A percentile compares a stretch with the other conserved stretches of the same genome.
Evolutionary conservation across 2,329 filamentous ascomycete genomes (phyloP).

Genomic region (Teratosphaeria nubilosa): DNA sequence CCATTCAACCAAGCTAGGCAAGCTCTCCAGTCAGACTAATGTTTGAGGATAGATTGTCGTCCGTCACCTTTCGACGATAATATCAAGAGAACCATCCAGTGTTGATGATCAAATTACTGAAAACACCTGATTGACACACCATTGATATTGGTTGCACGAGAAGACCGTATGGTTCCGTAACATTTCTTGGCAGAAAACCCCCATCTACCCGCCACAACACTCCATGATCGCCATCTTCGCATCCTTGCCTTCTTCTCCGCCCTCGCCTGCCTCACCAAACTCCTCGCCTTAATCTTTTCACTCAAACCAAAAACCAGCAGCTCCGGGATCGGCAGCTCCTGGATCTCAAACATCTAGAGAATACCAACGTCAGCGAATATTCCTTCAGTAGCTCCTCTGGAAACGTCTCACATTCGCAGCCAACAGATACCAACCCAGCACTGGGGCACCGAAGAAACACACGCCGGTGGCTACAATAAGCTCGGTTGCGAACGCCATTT

Average conservation of each 20-base stretch:
- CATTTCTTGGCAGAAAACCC: too few species aligned
- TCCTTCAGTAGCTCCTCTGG: not conserved
- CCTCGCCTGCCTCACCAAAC: not conserved
- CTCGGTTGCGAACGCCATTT: not conserved
- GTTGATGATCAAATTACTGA: too few species aligned
- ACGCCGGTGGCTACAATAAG: not conserved
- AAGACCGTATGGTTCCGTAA: too few species aligned
- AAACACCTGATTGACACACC: too few species aligned
- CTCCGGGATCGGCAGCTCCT: not conserved
- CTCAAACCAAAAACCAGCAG: not conserved
- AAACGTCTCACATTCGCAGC: not conserved
- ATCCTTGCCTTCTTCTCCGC: not conserved
- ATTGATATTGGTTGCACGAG: too few species aligned
- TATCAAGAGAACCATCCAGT: too few species aligned
- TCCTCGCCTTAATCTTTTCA: not conserved
- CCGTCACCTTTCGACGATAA: too few species aligned
- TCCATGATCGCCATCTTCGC: too few species aligned
- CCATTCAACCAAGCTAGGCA: too few species aligned
- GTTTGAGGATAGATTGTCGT: too few species aligned
- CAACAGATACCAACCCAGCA: not conserved
- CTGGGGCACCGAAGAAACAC: not conserved
- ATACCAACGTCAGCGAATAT: not conserved
- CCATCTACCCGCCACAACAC: too few species aligned
- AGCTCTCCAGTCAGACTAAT: too few species aligned
- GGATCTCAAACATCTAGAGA: not conserved